A percentile compares a stretch with the other conserved stretches of the same genome.
Conservation (phyloP, 768 basidiomycete genomes). For the Clavulina sp. region DNA sequence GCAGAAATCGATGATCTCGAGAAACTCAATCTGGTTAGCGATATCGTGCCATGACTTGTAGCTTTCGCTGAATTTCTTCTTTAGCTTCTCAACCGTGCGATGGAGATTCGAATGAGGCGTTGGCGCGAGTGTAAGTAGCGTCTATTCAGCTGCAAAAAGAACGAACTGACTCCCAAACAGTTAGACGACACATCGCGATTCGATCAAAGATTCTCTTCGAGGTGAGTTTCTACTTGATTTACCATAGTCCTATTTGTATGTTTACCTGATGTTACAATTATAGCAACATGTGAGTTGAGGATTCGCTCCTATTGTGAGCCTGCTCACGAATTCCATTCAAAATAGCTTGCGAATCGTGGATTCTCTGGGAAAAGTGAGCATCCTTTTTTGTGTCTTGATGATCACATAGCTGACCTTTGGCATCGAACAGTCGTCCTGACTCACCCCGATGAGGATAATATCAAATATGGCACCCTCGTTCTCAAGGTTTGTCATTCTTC, state of each 20-base stretch:
- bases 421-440: slow-evolving; percentile 42
- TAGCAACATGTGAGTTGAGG: slow-evolving; percentile 2
- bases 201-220: slow-evolving; percentile 38
- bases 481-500: slow-evolving; percentile 33
- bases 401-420: slow-evolving; percentile 5
- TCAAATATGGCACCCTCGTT: slow-evolving; percentile 36
- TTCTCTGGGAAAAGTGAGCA: slow-evolving; percentile 55
- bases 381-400: neutral
- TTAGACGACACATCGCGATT: slow-evolving; percentile 75
- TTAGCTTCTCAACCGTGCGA: slow-evolving; percentile 50
- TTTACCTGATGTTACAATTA: neutral
- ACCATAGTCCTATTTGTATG: neutral
- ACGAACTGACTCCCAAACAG: neutral
- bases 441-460: slow-evolving; percentile 27
- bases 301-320: slow-evolving; percentile 15
- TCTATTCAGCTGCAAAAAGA: neutral
- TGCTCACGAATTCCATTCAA: slow-evolving; percentile 44
- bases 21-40: slow-evolving; percentile 44
- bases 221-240: neutral
- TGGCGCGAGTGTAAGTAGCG: slow-evolving; percentile 53
- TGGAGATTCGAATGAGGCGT: slow-evolving; percentile 42
- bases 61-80: neutral
- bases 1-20: slow-evolving; percentile 46
- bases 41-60: neutral
- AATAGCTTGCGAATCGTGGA: slow-evolving; percentile 60